These are phyloP conservation scores for Penicillium lividum DNA, from an alignment of 495 filamentous ascomycete species.

Conservation along the genomic window DNA sequence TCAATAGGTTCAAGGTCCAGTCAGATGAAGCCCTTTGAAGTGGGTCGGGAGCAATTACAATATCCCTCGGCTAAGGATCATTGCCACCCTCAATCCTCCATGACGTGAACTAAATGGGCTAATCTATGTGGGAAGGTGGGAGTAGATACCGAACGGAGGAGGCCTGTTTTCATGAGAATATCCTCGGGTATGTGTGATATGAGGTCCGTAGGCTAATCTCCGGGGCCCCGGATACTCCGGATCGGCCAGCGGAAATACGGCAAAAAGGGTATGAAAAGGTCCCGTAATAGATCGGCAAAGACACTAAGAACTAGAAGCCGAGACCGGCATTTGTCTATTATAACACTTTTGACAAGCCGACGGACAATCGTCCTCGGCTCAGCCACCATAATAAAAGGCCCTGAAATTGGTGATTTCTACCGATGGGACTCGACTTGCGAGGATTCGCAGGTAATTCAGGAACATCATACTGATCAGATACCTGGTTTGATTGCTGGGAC, in stretches of 20 bases:
- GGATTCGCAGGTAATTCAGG: too few species aligned
- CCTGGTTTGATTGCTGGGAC: too few species aligned
- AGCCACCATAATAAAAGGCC: too few species aligned
- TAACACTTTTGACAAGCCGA: neutral
- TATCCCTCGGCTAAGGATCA: neutral
- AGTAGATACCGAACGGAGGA: neutral
- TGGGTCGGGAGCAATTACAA: constrained; percentile 3
- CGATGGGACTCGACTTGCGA: too few species aligned
- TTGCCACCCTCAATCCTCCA: neutral
- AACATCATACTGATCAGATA: too few species aligned
- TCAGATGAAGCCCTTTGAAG: constrained; percentile 3
- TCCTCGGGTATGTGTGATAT: neutral
- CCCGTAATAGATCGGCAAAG: neutral
- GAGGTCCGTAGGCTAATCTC: neutral
- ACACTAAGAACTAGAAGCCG: neutral
- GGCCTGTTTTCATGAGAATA: neutral
- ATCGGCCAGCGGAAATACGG: neutral
- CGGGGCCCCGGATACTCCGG: neutral
- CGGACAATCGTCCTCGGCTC: neutral
- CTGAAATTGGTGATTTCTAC: too few species aligned
- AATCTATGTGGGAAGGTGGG: neutral
- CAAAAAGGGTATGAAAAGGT: neutral
- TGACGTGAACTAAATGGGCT: neutral
- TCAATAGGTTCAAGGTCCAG: neutral
- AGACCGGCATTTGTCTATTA: neutral